A percentile compares a stretch with the other conserved stretches of the same genome.
These are phyloP conservation scores for Asterochloris erici DNA, from an alignment of 139 green algal species.

Conservation along the genomic window DNA sequence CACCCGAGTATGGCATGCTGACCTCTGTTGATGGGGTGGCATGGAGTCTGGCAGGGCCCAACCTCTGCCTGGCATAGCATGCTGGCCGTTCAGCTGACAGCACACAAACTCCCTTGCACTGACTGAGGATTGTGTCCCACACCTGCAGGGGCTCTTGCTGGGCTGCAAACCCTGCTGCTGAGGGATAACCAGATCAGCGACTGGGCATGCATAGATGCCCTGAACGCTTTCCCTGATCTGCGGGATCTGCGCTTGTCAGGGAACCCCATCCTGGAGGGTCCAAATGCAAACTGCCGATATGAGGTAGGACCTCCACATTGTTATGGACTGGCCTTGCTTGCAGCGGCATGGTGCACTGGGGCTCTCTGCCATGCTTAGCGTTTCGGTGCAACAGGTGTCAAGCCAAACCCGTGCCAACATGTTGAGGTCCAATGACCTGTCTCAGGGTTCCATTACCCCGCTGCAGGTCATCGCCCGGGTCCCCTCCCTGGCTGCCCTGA, in stretches of 20 bases:
- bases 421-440: background rate
- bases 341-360: too few relatives aligned
- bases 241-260: conserved; percentile 61
- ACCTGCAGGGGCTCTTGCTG: conserved; percentile 23
- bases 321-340: background rate
- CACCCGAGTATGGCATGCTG: background rate
- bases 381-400: background rate
- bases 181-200: conserved; percentile 47
- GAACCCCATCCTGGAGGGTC: conserved; percentile 63
- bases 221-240: conserved; percentile 60
- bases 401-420: background rate
- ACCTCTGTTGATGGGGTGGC: background rate
- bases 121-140: background rate
- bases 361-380: background rate
- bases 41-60: background rate
- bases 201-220: conserved; percentile 55
- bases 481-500: conserved; percentile 53
- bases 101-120: background rate
- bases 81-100: background rate
- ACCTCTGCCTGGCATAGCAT: background rate
- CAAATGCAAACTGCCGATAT: conserved; percentile 41
- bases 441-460: background rate
- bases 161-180: conserved; percentile 47
- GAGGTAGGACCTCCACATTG: conserved; percentile 36
- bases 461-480: conserved; percentile 68